phyloP scores from a whole-genome alignment of 805 yeast genomes.

The fission yeast (Schizosaccharomyces pombe) region DNA sequence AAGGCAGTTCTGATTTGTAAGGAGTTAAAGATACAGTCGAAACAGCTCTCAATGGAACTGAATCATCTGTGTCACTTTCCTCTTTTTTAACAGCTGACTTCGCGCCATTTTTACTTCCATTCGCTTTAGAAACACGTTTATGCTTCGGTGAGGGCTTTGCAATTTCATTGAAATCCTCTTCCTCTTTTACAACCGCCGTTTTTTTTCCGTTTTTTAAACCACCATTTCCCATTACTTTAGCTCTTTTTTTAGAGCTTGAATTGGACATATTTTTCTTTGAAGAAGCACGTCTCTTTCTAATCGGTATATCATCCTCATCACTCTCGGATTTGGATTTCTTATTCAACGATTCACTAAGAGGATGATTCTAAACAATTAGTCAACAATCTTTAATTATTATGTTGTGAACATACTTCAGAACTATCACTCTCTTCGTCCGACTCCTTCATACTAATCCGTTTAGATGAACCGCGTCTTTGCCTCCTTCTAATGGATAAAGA shows the following conservation, averaged over 20 bases:
- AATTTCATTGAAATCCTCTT: no score
- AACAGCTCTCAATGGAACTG: neutral
- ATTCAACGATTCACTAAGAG: neutral
- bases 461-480: neutral
- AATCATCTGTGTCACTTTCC: neutral
- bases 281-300: neutral
- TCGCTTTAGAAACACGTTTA: no score
- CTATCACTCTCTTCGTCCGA: neutral
- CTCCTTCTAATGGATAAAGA: neutral
- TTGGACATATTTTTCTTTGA: neutral
- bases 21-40: no score
- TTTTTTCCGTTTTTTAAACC: neutral
- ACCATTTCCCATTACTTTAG: neutral
- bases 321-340: neutral
- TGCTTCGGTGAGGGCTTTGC: no score
- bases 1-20: no score
- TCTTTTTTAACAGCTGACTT: neutral
- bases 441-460: neutral
- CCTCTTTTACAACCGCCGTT: neutral
- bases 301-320: neutral
- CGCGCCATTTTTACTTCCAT: no score
- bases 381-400: neutral
- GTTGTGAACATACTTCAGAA: neutral
- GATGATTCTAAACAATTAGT: neutral
- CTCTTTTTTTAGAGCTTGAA: neutral